Evolutionary conservation across 495 filamentous ascomycete species (phyloP), one percentile per base, ranked within the genome.

Genomic region (Halenospora varia): DNA sequence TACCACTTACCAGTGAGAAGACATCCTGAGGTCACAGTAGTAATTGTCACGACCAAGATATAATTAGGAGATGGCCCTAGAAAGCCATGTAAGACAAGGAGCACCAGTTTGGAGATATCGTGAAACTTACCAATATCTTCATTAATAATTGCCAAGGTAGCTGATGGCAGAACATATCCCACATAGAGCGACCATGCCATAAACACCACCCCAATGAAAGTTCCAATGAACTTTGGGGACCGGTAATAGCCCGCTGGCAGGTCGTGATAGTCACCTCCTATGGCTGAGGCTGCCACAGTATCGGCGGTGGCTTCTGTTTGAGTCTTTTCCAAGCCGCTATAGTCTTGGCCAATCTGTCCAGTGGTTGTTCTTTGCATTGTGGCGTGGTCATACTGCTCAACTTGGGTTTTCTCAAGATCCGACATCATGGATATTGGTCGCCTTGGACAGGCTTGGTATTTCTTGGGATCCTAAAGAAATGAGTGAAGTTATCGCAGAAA

Each of bases 161-260:
- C n/a, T 20, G 22, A 50, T 6, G 47, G 47, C 8, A 65, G 48
- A 11, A 57, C 53, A 42, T 51, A 64, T 6, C 61, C 61, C 51
- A 64, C 51, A 50, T 63, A 66, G 46, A 66, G 54, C 57, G 61
- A 63, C 23, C 56, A 51, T n/a, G 57, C 64, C 64, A 66, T 64
- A 19, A 66, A 52, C 52, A 53, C 60, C 40, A 64, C 60, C 10
- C 53, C 64, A 39, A 63, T 25, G 20, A 66, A 25, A 10, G 64
- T 63, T 24, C 64, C 64, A 46, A 66, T 61, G 45, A 66, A 66
- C 51, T 63, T 63, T 23, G 48, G 47, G 47, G 61, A 63, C 18
- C 57, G 55, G 44, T 60, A 66, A 40, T 66, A 66, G 3, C 57
- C 64, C 24, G 45, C 20, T 26, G 64, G 61, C 23, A 66, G 25